Evolutionary conservation across 2,329 filamentous ascomycete genomes (phyloP).

Genomic region (Aureobasidium lini): DNA sequence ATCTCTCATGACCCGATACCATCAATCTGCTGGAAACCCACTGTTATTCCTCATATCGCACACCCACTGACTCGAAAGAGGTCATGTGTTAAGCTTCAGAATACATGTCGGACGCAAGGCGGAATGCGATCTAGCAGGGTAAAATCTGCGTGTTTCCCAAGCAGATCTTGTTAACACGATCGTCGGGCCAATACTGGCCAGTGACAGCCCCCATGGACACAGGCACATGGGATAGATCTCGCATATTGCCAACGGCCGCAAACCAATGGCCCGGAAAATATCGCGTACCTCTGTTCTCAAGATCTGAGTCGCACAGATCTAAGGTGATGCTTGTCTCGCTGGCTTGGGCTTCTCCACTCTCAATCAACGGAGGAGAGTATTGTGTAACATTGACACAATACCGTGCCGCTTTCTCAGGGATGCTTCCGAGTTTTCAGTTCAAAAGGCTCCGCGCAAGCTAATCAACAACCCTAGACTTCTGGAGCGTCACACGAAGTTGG

Average conservation of each 20-base stretch:
- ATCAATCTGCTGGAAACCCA: neutral
- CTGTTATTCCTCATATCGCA: neutral
- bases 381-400: constrained; percentile 3
- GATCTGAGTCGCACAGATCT: constrained; percentile 3
- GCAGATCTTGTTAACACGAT: neutral
- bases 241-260: neutral
- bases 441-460: neutral
- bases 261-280: neutral
- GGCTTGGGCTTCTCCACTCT: neutral
- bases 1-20: neutral
- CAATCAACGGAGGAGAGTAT: neutral
- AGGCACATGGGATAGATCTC: neutral
- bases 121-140: neutral
- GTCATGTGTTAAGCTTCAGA: neutral
- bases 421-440: neutral
- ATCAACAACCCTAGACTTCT: neutral
- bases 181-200: neutral
- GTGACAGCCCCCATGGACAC: neutral
- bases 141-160: neutral
- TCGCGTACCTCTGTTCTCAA: neutral
- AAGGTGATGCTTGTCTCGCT: constrained; percentile 4
- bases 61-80: neutral
- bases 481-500: neutral
- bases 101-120: neutral
- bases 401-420: neutral